Base-by-base conservation (phyloP, 352 stramenopile genomes). In the Pythium aquatile region DNA sequence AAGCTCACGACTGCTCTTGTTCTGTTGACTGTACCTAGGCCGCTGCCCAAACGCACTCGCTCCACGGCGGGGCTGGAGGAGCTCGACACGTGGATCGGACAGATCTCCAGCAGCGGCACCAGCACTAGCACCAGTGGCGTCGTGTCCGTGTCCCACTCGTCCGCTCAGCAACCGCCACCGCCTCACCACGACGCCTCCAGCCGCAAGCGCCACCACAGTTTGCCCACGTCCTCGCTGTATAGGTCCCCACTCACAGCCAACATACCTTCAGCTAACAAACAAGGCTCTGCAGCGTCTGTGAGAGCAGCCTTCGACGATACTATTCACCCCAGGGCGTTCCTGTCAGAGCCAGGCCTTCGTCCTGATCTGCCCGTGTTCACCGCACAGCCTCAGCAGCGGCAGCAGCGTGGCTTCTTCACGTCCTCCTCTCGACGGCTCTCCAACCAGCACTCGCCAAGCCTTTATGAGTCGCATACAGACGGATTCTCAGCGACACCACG, bases 141-240 rank as follows among this genome's bases (percentile, higher is more conserved):
- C 55, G 28, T 56, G 48, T n/a, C 29, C 60, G 26, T 40, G 49
- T 17, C 35, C 2, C 39, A 47, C 11, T 20, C 30, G 39, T 55
- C 42, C 4, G 1, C 54, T 20, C 33, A 29, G 9, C 49, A 13
- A 20, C n/a, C 26, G 20, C 58, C 17, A 42, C 33, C 7, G 35
- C 10, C 59, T 55, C 47, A 24, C 14, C 39, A 47, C 39, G 39
- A 56, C 10, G 17, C 26, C 30, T 35, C 66, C 26, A 66, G 68
- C 30, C 78, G 76, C 48, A 88, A 87, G 72, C 79, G 78, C 40
- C 77, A 87, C 65, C 75, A 87, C 56, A 90, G 75, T 58, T 60
- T 79, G 5, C 78, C 61, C 3, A 78, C 59, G 39, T 66, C 75
- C 29, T 70, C 68, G 30, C 39, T 47, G 39, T 47, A 24, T 16